Percentiles rank a stretch among this genome's conserved stretches.
phyloP scores from a whole-genome alignment of 2,329 filamentous ascomycete species.

The Aspergillus sp. region DNA sequence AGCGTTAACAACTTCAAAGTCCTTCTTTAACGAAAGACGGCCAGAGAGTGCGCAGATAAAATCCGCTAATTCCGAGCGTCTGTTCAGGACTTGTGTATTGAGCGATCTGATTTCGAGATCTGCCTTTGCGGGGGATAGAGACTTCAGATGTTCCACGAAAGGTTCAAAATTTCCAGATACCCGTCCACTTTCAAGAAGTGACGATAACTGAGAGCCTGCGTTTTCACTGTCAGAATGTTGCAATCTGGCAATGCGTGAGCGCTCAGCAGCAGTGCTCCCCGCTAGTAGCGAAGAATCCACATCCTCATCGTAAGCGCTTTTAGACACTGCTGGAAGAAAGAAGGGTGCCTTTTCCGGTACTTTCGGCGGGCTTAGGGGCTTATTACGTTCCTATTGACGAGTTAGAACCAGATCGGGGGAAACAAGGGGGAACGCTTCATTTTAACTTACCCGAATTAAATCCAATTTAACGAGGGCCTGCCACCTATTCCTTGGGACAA shows the following conservation, averaged over 20 bases:
- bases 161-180: slow-evolving; percentile 60
- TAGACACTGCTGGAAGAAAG: slow-evolving; percentile 66
- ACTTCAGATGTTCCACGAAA: slow-evolving; percentile 77
- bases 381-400: slow-evolving; percentile 71
- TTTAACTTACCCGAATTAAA: slow-evolving; percentile 61
- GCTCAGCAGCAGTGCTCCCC: slow-evolving; percentile 46
- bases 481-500: slow-evolving; percentile 90
- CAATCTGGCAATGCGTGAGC: slow-evolving; percentile 68
- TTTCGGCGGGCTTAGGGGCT: slow-evolving; percentile 88
- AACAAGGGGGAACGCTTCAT: neutral
- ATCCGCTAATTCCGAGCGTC: slow-evolving; percentile 67
- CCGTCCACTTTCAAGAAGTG: slow-evolving; percentile 47
- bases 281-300: slow-evolving; percentile 27
- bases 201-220: slow-evolving; percentile 44
- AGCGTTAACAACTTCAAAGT: slow-evolving; percentile 92
- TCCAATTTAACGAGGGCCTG: slow-evolving; percentile 92
- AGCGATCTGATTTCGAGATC: slow-evolving; percentile 90
- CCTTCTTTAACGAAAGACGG: slow-evolving; percentile 65
- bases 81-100: slow-evolving; percentile 42
- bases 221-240: slow-evolving; percentile 49
- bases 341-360: slow-evolving; percentile 92
- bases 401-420: slow-evolving; percentile 13
- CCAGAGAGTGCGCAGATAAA: slow-evolving; percentile 81
- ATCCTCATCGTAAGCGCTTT: slow-evolving; percentile 25
- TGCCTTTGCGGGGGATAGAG: slow-evolving; percentile 77